These are phyloP conservation scores for Eutreptiella sp. DNA, from an alignment of 208 protist genomes.

Conservation along the genomic window DNA sequence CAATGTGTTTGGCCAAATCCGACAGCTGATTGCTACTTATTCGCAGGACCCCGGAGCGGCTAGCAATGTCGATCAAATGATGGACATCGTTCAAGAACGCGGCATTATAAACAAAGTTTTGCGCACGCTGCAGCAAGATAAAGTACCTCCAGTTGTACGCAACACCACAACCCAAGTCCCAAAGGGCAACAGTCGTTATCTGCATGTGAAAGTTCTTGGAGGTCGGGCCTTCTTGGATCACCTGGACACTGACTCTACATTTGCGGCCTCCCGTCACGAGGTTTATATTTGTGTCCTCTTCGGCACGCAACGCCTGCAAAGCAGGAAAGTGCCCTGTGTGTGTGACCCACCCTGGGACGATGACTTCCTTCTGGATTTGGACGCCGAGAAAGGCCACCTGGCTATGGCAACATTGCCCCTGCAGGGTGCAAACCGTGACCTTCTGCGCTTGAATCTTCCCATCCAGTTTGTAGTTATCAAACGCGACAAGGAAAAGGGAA, in stretches of 20 bases:
- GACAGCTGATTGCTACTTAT: slow-evolving; percentile 76
- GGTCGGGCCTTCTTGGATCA: slow-evolving; percentile 83
- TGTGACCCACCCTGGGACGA: slow-evolving; percentile 67
- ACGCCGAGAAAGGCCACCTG: slow-evolving; percentile 30
- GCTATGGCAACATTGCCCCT: too few species aligned
- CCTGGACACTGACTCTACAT: slow-evolving; percentile 39
- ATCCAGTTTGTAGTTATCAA: slow-evolving; percentile 72
- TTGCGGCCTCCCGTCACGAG: background rate
- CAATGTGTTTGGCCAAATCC: slow-evolving; percentile 73
- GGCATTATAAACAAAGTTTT: slow-evolving; percentile 69
- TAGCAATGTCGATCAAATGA: slow-evolving; percentile 55
- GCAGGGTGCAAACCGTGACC: slow-evolving; percentile 31
- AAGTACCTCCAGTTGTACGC: background rate
- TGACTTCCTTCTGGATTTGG: slow-evolving; percentile 76
- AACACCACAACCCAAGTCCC: background rate
- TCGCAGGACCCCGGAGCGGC: slow-evolving; percentile 48
- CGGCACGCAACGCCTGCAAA: slow-evolving; percentile 67
- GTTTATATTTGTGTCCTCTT: slow-evolving; percentile 65
- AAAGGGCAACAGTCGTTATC: slow-evolving; percentile 46
- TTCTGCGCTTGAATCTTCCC: slow-evolving; percentile 67
- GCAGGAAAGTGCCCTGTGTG: slow-evolving; percentile 37
- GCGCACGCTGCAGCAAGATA: background rate
- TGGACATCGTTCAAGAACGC: slow-evolving; percentile 68
- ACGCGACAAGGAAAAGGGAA: slow-evolving; percentile 49
- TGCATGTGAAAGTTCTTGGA: slow-evolving; percentile 63